These are phyloP conservation scores for Calonectria leucothoes DNA, from an alignment of 2,329 filamentous ascomycete species.

Conservation along the genomic window DNA sequence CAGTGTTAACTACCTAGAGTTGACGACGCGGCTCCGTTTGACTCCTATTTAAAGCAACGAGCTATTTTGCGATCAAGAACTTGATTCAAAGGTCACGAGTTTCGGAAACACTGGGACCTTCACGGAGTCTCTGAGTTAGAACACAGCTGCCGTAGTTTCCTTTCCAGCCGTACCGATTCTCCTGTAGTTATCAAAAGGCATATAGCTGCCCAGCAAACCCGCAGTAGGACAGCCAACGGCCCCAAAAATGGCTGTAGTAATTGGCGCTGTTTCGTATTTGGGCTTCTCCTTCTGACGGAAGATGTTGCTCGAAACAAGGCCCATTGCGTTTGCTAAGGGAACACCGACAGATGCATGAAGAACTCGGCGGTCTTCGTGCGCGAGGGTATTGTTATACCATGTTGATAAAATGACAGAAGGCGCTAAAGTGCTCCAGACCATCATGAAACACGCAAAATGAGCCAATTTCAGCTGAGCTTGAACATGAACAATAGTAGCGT, in stretches of 20 bases:
- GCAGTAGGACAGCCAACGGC: slow-evolving; percentile 54
- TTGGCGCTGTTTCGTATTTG: slow-evolving; percentile 58
- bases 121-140: neutral
- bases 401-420: slow-evolving; percentile 57
- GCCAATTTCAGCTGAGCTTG: slow-evolving; percentile 52
- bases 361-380: slow-evolving; percentile 58
- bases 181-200: neutral
- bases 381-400: slow-evolving; percentile 65
- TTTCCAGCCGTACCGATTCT: neutral
- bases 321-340: slow-evolving; percentile 60
- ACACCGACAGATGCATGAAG: slow-evolving; percentile 59
- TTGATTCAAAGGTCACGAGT: neutral
- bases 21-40: no score
- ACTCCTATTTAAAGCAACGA: neutral
- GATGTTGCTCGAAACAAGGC: slow-evolving; percentile 55
- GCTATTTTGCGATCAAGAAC: neutral
- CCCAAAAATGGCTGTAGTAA: slow-evolving; percentile 50
- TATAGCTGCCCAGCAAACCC: neutral
- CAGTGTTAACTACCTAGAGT: no score
- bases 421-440: slow-evolving; percentile 58
- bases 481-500: slow-evolving; percentile 51
- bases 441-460: slow-evolving; percentile 63
- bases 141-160: neutral
- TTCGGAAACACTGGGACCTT: neutral
- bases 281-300: slow-evolving; percentile 61